phyloP scores from a whole-genome alignment of 805 yeast genomes.

The Sugiyamaella chiloensis region DNA sequence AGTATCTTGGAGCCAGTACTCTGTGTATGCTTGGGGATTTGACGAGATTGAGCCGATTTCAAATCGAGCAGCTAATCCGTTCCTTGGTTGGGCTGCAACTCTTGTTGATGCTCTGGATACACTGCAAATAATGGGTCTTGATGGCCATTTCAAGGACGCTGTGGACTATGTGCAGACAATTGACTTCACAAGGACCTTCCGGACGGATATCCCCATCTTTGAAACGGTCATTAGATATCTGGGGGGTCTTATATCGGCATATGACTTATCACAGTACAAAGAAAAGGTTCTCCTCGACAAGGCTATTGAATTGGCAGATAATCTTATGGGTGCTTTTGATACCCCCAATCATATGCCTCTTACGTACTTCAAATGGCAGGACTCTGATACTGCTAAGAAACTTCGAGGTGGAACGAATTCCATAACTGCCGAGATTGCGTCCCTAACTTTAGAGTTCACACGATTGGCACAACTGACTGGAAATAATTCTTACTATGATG shows the following conservation, averaged over 20 bases:
- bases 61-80: constrained; percentile 35
- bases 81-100: constrained; percentile 52
- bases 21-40: constrained; percentile 42
- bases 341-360: constrained; percentile 57
- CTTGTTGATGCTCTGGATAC: constrained; percentile 54
- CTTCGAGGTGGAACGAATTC: constrained; percentile 30
- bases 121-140: constrained; percentile 44
- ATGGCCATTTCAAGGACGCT: constrained; percentile 40
- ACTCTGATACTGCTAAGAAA: constrained; percentile 14
- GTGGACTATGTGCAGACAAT: constrained; percentile 36
- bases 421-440: constrained; percentile 47
- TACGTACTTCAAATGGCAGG: constrained; percentile 43
- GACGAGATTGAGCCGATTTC: constrained; percentile 46
- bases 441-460: constrained; percentile 51
- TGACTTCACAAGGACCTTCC: constrained; percentile 40
- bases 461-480: constrained; percentile 50
- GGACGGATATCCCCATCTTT: constrained; percentile 45
- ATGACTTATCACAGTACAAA: constrained; percentile 43
- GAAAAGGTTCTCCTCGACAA: constrained; percentile 36
- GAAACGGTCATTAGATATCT: constrained; percentile 51
- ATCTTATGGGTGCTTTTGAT: constrained; percentile 53
- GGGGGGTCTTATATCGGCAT: constrained; percentile 53
- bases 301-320: constrained; percentile 47
- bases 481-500: constrained; percentile 48
- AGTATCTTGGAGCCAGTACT: constrained; percentile 45